phyloP scores from a whole-genome alignment of 176 grass and related monocot genomes.

The Carex cristatella region DNA sequence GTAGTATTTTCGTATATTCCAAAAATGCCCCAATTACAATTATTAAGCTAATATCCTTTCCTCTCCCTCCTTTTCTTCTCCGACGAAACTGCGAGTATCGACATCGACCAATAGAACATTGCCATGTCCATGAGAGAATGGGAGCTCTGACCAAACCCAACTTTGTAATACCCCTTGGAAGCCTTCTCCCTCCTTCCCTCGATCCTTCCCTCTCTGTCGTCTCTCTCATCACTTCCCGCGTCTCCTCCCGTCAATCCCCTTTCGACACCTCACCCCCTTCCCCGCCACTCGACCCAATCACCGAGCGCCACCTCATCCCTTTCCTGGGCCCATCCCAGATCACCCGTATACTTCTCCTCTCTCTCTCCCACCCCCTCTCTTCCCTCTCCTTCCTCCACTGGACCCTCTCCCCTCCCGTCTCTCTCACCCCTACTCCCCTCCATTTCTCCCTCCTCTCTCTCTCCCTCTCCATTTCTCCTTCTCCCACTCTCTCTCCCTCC shows the following conservation, averaged over 20 bases:
- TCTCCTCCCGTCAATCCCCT: slow-evolving; percentile 18
- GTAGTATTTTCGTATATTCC: no score
- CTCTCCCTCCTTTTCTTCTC: no score
- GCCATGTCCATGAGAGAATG: background rate
- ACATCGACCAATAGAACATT: background rate
- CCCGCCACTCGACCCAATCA: slow-evolving; percentile 13
- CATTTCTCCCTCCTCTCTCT: slow-evolving; percentile 57
- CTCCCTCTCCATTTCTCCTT: slow-evolving; percentile 58
- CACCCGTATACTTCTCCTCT: slow-evolving; percentile 56
- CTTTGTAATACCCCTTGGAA: slow-evolving; percentile 22
- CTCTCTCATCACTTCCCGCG: slow-evolving; percentile 48
- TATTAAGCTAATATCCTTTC: background rate
- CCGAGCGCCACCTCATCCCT: slow-evolving; percentile 44
- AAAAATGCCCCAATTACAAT: background rate
- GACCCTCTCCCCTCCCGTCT: slow-evolving; percentile 30
- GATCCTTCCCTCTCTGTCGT: slow-evolving; percentile 59
- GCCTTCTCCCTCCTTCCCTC: slow-evolving; percentile 47
- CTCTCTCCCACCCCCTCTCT: slow-evolving; percentile 58
- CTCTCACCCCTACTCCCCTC: slow-evolving; percentile 32
- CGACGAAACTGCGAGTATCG: no score
- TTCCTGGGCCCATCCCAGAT: slow-evolving; percentile 54
- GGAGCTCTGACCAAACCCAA: background rate
- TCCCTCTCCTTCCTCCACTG: slow-evolving; percentile 60
- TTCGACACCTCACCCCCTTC: background rate
- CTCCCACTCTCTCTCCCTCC: slow-evolving; percentile 44